A percentile compares a stretch with the other conserved stretches of the same genome.
Evolutionary conservation across 2,329 filamentous ascomycete genomes (phyloP).

Genomic region (Colletotrichum australisinense): DNA sequence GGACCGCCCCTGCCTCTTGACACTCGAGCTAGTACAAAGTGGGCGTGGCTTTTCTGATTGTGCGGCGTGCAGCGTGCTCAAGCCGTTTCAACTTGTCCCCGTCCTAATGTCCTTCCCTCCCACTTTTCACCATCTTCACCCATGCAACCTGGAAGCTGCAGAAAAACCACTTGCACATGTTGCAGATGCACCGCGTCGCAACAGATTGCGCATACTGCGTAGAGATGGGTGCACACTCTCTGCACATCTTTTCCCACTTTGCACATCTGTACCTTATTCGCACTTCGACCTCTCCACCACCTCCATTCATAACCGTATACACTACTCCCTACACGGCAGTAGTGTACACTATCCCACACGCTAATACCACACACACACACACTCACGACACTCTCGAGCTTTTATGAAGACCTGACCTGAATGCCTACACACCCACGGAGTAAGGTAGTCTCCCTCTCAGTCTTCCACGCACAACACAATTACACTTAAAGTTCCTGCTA

Average conservation of each 20-base stretch:
- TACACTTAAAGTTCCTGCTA: conserved; percentile 12
- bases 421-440: too few species aligned
- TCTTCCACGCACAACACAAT: neutral
- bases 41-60: conserved; percentile 1
- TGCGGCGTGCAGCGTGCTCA: conserved; percentile 25
- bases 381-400: neutral
- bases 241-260: neutral
- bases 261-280: conserved; percentile 8
- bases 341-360: too few species aligned
- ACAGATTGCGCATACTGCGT: conserved; percentile 5
- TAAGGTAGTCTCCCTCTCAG: neutral
- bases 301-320: neutral
- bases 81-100: conserved; percentile 32
- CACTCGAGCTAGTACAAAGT: neutral
- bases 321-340: neutral
- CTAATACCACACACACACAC: neutral
- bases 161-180: neutral
- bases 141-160: neutral
- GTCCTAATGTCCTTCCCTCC: conserved; percentile 5
- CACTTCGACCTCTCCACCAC: neutral
- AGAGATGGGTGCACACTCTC: conserved; percentile 3
- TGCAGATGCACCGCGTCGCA: conserved; percentile 20
- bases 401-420: neutral
- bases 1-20: neutral
- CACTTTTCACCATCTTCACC: neutral